Evolutionary conservation across 306 rosid species (phyloP).

Genomic region (Cucurbita moschata): DNA sequence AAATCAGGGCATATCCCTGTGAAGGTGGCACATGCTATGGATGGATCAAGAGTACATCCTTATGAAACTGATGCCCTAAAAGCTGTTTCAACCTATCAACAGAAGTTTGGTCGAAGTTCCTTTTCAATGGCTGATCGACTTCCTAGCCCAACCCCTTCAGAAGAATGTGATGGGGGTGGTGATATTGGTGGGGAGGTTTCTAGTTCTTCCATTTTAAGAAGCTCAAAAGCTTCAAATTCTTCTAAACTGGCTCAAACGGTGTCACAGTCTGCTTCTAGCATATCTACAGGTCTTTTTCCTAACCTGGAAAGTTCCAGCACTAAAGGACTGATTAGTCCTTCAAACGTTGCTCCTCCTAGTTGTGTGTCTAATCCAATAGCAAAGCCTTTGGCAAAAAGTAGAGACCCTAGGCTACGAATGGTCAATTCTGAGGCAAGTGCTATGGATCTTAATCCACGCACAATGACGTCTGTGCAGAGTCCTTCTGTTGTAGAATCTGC

Average conservation of each 20-base stretch:
- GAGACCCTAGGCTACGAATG: conserved; percentile 89
- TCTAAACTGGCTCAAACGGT: conserved; percentile 25
- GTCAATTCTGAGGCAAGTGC: conserved; percentile 41
- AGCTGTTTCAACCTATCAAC: conserved; percentile 89
- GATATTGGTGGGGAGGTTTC: conserved; percentile 62
- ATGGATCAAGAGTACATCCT: conserved; percentile 33
- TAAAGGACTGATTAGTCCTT: conserved; percentile 25
- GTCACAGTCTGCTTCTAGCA: not conserved
- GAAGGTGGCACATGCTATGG: conserved; percentile 19
- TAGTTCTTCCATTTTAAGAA: conserved; percentile 29
- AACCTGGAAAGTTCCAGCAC: conserved; percentile 20
- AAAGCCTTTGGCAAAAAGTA: conserved; percentile 53
- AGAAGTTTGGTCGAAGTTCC: conserved; percentile 75
- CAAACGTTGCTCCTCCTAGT: conserved; percentile 22
- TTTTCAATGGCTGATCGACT: conserved; percentile 47
- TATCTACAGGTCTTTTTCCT: conserved; percentile 14
- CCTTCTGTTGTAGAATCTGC: conserved; percentile 37
- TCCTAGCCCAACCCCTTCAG: conserved; percentile 99
- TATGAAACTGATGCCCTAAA: conserved; percentile 83
- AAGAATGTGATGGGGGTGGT: conserved; percentile 36
- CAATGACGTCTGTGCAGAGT: conserved; percentile 17
- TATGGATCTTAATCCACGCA: conserved; percentile 37
- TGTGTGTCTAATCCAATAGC: conserved; percentile 20
- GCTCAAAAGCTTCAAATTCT: conserved; percentile 17
- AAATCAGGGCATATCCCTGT: conserved; percentile 24